Conservation (phyloP, 768 basidiomycete genomes). For the Lentinula edodes region DNA sequence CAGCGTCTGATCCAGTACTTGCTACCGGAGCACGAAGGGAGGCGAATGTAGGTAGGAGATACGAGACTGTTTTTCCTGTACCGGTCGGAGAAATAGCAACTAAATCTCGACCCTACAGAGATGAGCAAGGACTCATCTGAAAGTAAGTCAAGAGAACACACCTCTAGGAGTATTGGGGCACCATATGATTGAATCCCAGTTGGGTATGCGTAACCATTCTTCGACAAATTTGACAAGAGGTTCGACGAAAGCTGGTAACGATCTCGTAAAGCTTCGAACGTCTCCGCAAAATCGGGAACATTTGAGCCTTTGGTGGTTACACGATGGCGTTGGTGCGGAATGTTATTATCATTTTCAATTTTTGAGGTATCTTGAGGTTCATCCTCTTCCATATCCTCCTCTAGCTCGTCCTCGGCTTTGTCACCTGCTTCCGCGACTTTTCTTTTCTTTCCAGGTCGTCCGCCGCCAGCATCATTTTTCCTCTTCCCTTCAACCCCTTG, state of each 20-base stretch:
- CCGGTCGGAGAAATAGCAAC: conserved; percentile 96
- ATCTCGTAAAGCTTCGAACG: conserved; percentile 54
- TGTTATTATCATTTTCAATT: conserved; percentile 12
- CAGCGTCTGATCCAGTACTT: conserved; percentile 35
- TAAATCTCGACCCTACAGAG: conserved; percentile 67
- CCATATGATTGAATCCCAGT: conserved; percentile 81
- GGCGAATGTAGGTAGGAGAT: conserved; percentile 78
- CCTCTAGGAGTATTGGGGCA: conserved; percentile 77
- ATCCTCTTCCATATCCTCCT: conserved; percentile 15
- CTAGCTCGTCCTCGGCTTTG: conserved; percentile 8
- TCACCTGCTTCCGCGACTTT: conserved; percentile 2
- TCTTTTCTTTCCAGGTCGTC: conserved; percentile 11
- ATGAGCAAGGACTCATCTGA: conserved; percentile 6
- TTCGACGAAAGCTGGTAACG: conserved; percentile 55
- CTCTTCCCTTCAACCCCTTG: conserved; percentile 50
- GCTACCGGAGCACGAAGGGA: conserved; percentile 50
- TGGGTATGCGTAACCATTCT: conserved; percentile 58
- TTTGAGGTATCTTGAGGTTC: conserved; percentile 2
- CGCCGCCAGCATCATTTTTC: conserved; percentile 23
- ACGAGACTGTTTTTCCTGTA: conserved; percentile 93
- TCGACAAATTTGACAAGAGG: conserved; percentile 57
- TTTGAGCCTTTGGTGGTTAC: conserved; percentile 70
- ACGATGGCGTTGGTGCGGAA: conserved; percentile 45
- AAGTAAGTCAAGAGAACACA: conserved; percentile 21
- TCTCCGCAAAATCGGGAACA: conserved; percentile 52